Evolutionary conservation across 140 eudicot genomes (phyloP), one percentile per base, ranked within the genome.

Genomic region (Senecio squalidus): DNA sequence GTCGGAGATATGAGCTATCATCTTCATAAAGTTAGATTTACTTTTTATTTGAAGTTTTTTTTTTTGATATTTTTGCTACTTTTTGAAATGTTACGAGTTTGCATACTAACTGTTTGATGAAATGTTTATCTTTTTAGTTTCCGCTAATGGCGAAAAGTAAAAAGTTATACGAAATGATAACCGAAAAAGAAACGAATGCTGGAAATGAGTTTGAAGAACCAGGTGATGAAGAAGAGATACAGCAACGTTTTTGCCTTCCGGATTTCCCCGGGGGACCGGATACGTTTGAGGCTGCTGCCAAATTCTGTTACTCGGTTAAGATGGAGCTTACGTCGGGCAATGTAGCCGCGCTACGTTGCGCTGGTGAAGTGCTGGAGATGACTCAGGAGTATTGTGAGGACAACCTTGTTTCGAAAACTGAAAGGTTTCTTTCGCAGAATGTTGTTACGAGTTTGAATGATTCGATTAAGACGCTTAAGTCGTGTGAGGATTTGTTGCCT

Each of bases 181-280:
- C 92, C 2, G 92, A 84, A 31, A 78, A 74, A 55, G 98, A 92
- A 64, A 60, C 73, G 43, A 86, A 70, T 33, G 77, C 66, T 30
- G 38, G 39, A 62, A 59, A 21, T 4, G 10, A 40, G 7, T 13
- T 39, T 14, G 77, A 59, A 25, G 78, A 36, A 11, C 31, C 55
- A 1, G 77, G 56, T 14, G 64, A 64, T 5, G 44, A 66, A n/a
- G 78, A 72, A 3, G 77, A 70, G 26, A 72, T 72, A 64, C 77
- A 46, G 30, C 71, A 72, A 57, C 84, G 62, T 68, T 62, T 93
- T 58, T 46, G 80, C 1, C 82, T 93, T 70, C 82, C 85, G 57
- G 78, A 79, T 31, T 93, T 93, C 36, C 99, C 96, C 33, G 99
- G 99, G 14, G 99, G 96, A 16, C 77, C 96, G 0, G 95, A 82